Percentiles rank a stretch among this genome's conserved stretches.
Evolutionary conservation across 176 grass and related monocot species (phyloP).

Genomic region (Poa pratensis): DNA sequence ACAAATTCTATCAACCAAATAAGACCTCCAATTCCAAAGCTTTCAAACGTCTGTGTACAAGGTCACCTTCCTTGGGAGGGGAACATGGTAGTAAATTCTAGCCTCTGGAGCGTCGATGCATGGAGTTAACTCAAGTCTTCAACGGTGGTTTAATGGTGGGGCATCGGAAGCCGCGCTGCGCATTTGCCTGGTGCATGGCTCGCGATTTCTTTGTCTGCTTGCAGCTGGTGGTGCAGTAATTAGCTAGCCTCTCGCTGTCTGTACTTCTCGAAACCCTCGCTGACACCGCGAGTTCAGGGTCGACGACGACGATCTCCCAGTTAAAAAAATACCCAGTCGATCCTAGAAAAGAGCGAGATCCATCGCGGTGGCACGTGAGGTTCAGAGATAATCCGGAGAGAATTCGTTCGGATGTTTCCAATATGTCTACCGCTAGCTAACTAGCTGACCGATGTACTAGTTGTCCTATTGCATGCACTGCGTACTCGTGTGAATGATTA

Average conservation of each 20-base stretch:
- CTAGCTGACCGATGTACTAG: neutral
- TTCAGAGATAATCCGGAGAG: constrained; percentile 1
- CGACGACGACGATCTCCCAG: neutral
- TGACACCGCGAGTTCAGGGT: constrained; percentile 26
- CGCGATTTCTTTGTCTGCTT: constrained; percentile 7
- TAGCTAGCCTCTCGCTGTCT: neutral
- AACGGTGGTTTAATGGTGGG: neutral
- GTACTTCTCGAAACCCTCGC: neutral
- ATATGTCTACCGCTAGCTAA: neutral
- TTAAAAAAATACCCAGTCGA: neutral
- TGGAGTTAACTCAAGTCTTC: constrained; percentile 14
- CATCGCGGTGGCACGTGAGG: constrained; percentile 11
- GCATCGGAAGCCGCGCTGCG: neutral
- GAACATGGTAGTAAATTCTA: constrained; percentile 22
- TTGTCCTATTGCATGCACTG: neutral
- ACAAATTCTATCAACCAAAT: too few relatives aligned
- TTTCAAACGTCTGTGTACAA: too few relatives aligned
- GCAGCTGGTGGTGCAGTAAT: neutral
- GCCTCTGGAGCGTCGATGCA: neutral
- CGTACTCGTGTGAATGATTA: neutral
- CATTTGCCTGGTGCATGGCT: neutral
- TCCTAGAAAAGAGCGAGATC: neutral
- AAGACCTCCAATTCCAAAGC: too few relatives aligned
- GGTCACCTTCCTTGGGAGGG: constrained; percentile 37
- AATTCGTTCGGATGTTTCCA: neutral